phyloP scores from a whole-genome alignment of 805 yeast species.

The Tetrapisispora namnaoensis region DNA sequence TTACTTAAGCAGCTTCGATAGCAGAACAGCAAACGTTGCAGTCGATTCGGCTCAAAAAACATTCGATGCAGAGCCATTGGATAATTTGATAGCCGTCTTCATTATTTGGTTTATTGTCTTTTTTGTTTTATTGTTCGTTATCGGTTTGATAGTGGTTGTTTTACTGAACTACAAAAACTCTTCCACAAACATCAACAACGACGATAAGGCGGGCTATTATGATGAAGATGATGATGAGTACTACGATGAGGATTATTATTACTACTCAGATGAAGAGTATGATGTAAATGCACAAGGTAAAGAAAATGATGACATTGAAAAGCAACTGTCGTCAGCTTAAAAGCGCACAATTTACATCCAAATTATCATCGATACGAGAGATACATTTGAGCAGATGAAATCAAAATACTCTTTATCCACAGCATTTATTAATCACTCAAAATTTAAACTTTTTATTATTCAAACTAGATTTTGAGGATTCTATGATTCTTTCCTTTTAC shows the following conservation, averaged over 20 bases:
- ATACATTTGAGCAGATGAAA: neutral
- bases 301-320: neutral
- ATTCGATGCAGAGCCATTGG: constrained; percentile 3
- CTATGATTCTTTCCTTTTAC: neutral
- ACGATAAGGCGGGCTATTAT: neutral
- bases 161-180: neutral
- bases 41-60: neutral
- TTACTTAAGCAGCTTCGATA: neutral
- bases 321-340: neutral
- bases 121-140: constrained; percentile 1
- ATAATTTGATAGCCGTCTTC: constrained; percentile 4
- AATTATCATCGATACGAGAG: too few species aligned
- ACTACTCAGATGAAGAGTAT: neutral
- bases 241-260: neutral
- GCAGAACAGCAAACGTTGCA: neutral
- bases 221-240: neutral
- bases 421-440: neutral
- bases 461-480: neutral
- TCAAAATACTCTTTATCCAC: neutral
- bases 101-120: constrained; percentile 5
- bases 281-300: neutral
- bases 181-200: neutral
- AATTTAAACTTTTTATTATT: neutral
- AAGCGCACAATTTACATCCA: neutral
- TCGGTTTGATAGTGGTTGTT: neutral